Percentiles rank a stretch among this genome's conserved stretches.
phyloP scores from a whole-genome alignment of 106 monocot species.

The Xerophyta viscosa region DNA sequence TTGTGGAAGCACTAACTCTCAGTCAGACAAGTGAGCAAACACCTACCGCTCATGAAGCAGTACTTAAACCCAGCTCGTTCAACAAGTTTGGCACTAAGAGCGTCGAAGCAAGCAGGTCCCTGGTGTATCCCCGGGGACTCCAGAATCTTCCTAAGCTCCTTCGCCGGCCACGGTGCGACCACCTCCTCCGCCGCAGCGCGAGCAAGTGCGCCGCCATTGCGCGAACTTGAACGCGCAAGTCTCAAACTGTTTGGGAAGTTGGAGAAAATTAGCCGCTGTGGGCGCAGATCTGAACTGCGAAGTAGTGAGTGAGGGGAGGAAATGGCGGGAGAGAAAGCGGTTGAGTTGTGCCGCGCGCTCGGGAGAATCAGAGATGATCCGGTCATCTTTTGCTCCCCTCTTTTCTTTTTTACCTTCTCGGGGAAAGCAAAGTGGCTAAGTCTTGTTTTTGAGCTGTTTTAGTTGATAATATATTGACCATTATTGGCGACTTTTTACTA shows the following conservation, averaged over 20 bases:
- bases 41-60: constrained; percentile 85
- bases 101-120: constrained; percentile 90
- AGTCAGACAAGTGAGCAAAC: constrained; percentile 27
- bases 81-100: constrained; percentile 84
- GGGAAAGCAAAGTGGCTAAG: no score
- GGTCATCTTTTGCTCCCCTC: no score
- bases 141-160: constrained; percentile 59
- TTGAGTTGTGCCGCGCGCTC: no score
- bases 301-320: neutral
- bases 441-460: no score
- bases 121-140: constrained; percentile 75
- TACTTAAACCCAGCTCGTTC: constrained; percentile 72
- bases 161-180: constrained; percentile 34
- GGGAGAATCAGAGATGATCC: no score
- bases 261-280: neutral
- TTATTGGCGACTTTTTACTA: no score
- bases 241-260: neutral
- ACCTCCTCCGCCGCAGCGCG: constrained; percentile 6
- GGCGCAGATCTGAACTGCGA: no score
- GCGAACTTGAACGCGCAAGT: no score
- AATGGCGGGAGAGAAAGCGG: neutral
- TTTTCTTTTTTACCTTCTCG: no score
- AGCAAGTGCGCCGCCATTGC: neutral
- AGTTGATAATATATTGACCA: no score
- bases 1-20: no score